A percentile compares a stretch with the other conserved stretches of the same genome.
Conservation (phyloP, 352 stramenopile genomes). For the Proteromonas lacertae region DNA sequence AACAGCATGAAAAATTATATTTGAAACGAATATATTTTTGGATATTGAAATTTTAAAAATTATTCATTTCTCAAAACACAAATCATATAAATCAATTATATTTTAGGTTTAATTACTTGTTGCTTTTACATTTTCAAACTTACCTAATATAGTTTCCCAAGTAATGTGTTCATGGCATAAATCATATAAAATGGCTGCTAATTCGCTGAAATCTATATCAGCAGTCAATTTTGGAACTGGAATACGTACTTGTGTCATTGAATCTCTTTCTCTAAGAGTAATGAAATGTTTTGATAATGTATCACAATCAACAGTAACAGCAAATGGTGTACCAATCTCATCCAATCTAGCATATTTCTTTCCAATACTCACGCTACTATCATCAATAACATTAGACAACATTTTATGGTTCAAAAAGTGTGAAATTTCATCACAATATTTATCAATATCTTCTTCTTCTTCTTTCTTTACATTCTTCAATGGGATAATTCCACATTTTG, state of each 20-base stretch:
- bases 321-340: slow-evolving; percentile 89
- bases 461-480: slow-evolving; percentile 34
- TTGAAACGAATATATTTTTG: too few species aligned
- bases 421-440: too few species aligned
- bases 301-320: slow-evolving; percentile 90
- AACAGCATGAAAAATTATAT: too few species aligned
- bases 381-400: slow-evolving; percentile 20
- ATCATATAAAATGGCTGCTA: background rate
- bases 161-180: background rate
- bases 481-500: slow-evolving; percentile 81
- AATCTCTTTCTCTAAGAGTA: slow-evolving; percentile 86
- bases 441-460: slow-evolving; percentile 8
- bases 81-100: too few species aligned
- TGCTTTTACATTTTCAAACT: background rate
- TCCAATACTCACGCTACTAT: slow-evolving; percentile 1
- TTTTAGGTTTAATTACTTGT: too few species aligned
- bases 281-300: slow-evolving; percentile 57
- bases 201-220: background rate
- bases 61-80: too few species aligned
- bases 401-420: too few species aligned
- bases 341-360: slow-evolving; percentile 51
- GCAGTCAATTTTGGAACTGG: background rate
- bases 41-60: too few species aligned
- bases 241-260: slow-evolving; percentile 49
- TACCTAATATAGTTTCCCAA: slow-evolving; percentile 1